phyloP scores from a whole-genome alignment of 208 protist species.

The Wallacemonas collosoma region DNA sequence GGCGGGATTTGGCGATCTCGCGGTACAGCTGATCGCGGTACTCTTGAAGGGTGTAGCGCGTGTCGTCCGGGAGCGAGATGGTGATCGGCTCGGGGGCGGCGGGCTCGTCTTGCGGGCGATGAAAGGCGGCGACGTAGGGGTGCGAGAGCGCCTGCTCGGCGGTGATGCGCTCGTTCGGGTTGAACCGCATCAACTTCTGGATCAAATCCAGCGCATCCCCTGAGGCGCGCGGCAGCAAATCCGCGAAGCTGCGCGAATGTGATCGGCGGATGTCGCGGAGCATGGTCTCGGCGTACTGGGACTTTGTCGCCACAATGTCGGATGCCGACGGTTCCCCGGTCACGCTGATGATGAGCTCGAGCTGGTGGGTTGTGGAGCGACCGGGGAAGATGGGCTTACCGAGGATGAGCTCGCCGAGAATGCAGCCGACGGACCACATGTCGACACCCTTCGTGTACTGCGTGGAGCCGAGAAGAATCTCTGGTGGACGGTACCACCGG shows the following conservation, averaged over 20 bases:
- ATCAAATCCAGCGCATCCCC: slow-evolving; percentile 95
- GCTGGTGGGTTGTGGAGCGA: slow-evolving; percentile 96
- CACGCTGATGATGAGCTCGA: slow-evolving; percentile 96
- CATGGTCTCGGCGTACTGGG: slow-evolving; percentile 95
- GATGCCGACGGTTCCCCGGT: slow-evolving; percentile 81
- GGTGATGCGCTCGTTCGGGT: slow-evolving; percentile 94
- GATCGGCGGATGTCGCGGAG: slow-evolving; percentile 83
- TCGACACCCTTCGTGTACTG: slow-evolving; percentile 97
- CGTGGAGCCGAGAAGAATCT: slow-evolving; percentile 97
- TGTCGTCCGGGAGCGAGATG: slow-evolving; percentile 94
- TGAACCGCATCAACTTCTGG: slow-evolving; percentile 94
- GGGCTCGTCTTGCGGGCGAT: slow-evolving; percentile 88
- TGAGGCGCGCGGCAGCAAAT: slow-evolving; percentile 92
- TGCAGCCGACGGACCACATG: slow-evolving; percentile 99
- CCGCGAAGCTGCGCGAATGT: slow-evolving; percentile 65
- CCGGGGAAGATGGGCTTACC: slow-evolving; percentile 96
- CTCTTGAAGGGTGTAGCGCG: slow-evolving; percentile 93
- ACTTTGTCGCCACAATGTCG: slow-evolving; percentile 95
- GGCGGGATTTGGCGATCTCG: slow-evolving; percentile 73
- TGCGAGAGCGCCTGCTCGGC: slow-evolving; percentile 93
- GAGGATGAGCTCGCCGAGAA: slow-evolving; percentile 95
- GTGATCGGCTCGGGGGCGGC: slow-evolving; percentile 78
- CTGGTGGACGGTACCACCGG: slow-evolving; percentile 98
- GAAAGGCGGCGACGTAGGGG: slow-evolving; percentile 93
- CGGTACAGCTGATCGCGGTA: slow-evolving; percentile 93